Base-by-base conservation (phyloP, 352 stramenopile genomes). In the Phytophthora capsici region DNA sequence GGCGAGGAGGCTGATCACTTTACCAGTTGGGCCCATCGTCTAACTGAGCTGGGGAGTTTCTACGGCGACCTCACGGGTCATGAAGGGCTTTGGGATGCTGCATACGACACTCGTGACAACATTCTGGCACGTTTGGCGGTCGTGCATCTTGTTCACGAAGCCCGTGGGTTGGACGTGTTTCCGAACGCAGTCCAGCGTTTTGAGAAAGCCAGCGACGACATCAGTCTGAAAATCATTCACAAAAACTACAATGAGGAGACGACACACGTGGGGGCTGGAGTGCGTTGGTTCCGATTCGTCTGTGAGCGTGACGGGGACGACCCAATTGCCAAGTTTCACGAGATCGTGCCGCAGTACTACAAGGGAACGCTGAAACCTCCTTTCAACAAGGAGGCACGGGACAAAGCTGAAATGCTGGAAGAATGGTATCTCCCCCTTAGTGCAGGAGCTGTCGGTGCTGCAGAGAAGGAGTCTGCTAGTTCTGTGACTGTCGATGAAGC, bases 101-200 rank as follows among this genome's bases (percentile, higher is more conserved):
- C 77, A 2, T 71, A 68, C 28, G 71, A 88, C 37, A 90, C 77
- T 16, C 63, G 69, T 7, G 61, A 54, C 6, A 63, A 45, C 37
- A 66, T 85, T 38, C 52, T 75, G 20, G 73, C 74, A 16, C 75
- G 79, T 13, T 62, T 89, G 22, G 80, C 76, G 8, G 64, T 88
- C 14, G 79, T 87, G 49, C 77, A 90, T 57, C 69, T 87, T 19
- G 66, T 88, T 28, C 75, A 88, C 56, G 82, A 90, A 46, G 78
- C 82, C 10, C 75, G 82, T 5, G 82, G 79, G 1, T 54, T 90
- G 4, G 78, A 88, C 56, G 80, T 87, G 22, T 81, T 71, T 28
- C 73, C 76, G 9, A 80, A 80, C 48, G 80, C 79, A 28, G 73
- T 83, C 13, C 40, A 58, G 34, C 66, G 73, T 9, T 87, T 89